Base-by-base conservation (phyloP, 1,284 basidiomycete species). In the Erythrobasidium hasegawianum region DNA sequence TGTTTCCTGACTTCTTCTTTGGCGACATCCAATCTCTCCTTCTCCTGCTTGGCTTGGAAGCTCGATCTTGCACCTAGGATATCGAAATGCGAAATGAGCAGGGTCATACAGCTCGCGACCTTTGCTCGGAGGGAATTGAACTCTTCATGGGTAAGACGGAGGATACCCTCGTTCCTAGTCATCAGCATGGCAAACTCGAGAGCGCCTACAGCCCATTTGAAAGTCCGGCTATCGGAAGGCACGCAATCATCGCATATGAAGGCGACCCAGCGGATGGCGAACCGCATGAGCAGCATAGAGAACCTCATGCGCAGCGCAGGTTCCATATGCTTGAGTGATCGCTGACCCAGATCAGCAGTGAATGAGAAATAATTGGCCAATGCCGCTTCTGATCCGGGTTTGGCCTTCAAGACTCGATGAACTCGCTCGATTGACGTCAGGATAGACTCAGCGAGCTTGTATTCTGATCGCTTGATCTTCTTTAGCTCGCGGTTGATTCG, bases 181-280 rank as follows among this genome's bases (percentile, higher is more conserved):
- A 94, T 87, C 73, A 88, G 84, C 73, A 93, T 86, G 2, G 93
- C 89, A 75, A 96, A 97, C 75, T 97, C 92, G 18, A 99, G 84
- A 2, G 96, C 94, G 59, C 89, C 90, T 60, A 99, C 93, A 0
- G 96, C 95, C 93, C 95, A 98, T 76, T 90, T 88, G 83, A 99
- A 99, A 0, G 94, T 98, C 78, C 89, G 91, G 68, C 92, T 86
- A 77, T 98, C 95, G 50, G 91, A 89, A 1, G 93, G 91, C 73
- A 97, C 90, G 79, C 96, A 99, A 74, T 95, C 91, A 76, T 97
- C 94, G 78, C 92, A 97, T 70, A 98, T 96, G 80, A 99, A 98
- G 26, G 90, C 87, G 26, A 98, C 90, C 96, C 96, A 99, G 20
- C 89, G 88, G 72, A 97, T 96, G 1, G 92, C 90, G 49, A 96